phyloP scores from a whole-genome alignment of 306 rosid species.

The Cicer bijugum region DNA sequence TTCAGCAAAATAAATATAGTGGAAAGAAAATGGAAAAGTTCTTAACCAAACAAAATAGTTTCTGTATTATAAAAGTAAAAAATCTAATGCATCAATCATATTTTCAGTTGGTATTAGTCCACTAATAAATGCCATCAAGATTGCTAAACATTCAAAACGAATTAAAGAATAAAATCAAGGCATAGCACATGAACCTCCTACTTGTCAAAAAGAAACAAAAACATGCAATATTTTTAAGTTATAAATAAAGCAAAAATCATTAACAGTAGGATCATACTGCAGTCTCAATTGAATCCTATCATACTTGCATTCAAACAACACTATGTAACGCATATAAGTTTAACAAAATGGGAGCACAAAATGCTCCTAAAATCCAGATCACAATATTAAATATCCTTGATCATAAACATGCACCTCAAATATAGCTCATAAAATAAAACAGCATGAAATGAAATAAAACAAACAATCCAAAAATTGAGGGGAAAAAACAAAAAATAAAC shows the following conservation, averaged over 20 bases:
- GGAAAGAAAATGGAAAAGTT: slow-evolving; percentile 20
- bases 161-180: background rate
- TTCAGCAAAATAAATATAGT: background rate
- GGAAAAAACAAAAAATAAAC: background rate
- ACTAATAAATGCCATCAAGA: slow-evolving; percentile 5
- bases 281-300: slow-evolving; percentile 4
- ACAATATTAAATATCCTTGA: slow-evolving; percentile 11
- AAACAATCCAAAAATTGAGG: background rate
- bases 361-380: slow-evolving; percentile 4
- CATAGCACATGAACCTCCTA: slow-evolving; percentile 16
- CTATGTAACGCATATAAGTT: background rate
- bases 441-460: slow-evolving; percentile 18
- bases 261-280: slow-evolving; percentile 5
- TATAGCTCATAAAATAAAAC: slow-evolving; percentile 10
- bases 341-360: background rate
- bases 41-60: slow-evolving; percentile 1
- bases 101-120: slow-evolving; percentile 5
- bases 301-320: slow-evolving; percentile 11
- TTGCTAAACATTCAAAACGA: background rate
- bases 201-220: background rate
- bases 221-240: background rate
- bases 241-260: slow-evolving; percentile 5
- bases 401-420: slow-evolving; percentile 8
- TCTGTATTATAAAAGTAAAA: background rate
- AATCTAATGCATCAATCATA: background rate